Evolutionary conservation across 2,329 filamentous ascomycete species (phyloP), one percentile per base, ranked within the genome.

Genomic region (Ophiocordyceps robertsii): DNA sequence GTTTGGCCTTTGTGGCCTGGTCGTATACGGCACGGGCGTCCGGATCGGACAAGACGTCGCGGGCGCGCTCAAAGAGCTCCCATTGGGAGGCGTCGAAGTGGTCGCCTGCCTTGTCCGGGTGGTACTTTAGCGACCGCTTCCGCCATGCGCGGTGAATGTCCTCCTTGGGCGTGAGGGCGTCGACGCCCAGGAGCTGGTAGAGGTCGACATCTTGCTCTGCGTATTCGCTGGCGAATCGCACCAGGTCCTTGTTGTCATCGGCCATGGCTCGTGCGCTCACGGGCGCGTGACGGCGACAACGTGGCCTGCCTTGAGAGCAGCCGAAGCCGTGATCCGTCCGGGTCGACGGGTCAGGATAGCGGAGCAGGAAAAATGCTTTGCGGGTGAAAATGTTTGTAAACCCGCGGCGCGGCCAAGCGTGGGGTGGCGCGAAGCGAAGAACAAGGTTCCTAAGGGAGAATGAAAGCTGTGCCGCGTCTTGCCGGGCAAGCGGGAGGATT

Each of bases 71-170:
- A 44, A 94, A 79, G 1, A 84, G 70, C 61, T 95, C 84, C 68
- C 93, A 96, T 55, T 84, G 84, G 43, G 81, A 80, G 38, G 85
- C 72, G 51, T 92, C 86, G 53, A 82, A 86, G 32, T 72, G 67
- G 41, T 75, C 77, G 48, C 80, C 76, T 43, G 89, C 80, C 65
- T 95, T 95, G 71, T 96, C 90, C 1, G 90, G 90, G 61, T 96
- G 90, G 67, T 89, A 87, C 56, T 86, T 87, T n/a, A 95, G 70
- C 4, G 87, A 87, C 29, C 82, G 80, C 53, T 85, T 84, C 45
- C 87, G 78, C 70, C 90, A 95, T 37, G 86, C 87, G 51, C 83
- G 80, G 49, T 85, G 81, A 54, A 94, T 82, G 47, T 88, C 82
- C n/a, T 77, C 66, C 43, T 82, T 80, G 17, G 72, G 65, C 1